Percentiles rank a stretch among this genome's conserved stretches.
phyloP scores from a whole-genome alignment of 345 rosid genomes.

The Citrus medica region DNA sequence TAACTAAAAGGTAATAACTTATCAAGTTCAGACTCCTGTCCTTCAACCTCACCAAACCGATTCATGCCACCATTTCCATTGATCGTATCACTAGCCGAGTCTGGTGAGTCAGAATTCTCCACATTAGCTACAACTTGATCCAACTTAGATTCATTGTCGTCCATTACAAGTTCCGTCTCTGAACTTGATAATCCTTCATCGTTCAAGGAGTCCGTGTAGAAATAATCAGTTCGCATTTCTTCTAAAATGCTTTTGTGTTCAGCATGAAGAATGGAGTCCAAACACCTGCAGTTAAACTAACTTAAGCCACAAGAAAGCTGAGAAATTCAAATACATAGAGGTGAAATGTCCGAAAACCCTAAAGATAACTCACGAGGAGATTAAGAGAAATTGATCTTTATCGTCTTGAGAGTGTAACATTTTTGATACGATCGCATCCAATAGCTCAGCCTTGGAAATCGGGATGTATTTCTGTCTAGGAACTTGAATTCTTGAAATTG shows the following conservation, averaged over 20 bases:
- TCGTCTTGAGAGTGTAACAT: slow-evolving; percentile 52
- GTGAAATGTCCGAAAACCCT: background rate
- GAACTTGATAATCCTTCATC: slow-evolving; percentile 21
- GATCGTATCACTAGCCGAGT: slow-evolving; percentile 12
- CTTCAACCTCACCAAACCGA: slow-evolving; percentile 14
- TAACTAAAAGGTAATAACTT: slow-evolving; percentile 35
- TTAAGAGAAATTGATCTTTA: slow-evolving; percentile 54
- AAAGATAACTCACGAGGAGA: slow-evolving; percentile 58
- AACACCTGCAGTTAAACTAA: slow-evolving; percentile 41
- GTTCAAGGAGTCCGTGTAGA: slow-evolving; percentile 35
- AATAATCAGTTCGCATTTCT: slow-evolving; percentile 73
- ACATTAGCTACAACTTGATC: background rate
- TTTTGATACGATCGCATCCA: slow-evolving; percentile 49
- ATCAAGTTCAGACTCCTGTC: slow-evolving; percentile 18
- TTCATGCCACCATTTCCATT: slow-evolving; percentile 21
- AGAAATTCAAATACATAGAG: background rate
- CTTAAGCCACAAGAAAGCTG: background rate
- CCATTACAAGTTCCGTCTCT: slow-evolving; percentile 12
- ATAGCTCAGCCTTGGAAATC: slow-evolving; percentile 69
- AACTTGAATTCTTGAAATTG: slow-evolving; percentile 64
- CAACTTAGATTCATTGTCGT: background rate
- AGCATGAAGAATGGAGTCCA: slow-evolving; percentile 87
- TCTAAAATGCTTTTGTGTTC: slow-evolving; percentile 80
- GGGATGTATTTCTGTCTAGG: slow-evolving; percentile 72
- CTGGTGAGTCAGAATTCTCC: slow-evolving; percentile 15